Base-by-base conservation (phyloP, 805 yeast species). In the Wickerhamiella sergipiensis region DNA sequence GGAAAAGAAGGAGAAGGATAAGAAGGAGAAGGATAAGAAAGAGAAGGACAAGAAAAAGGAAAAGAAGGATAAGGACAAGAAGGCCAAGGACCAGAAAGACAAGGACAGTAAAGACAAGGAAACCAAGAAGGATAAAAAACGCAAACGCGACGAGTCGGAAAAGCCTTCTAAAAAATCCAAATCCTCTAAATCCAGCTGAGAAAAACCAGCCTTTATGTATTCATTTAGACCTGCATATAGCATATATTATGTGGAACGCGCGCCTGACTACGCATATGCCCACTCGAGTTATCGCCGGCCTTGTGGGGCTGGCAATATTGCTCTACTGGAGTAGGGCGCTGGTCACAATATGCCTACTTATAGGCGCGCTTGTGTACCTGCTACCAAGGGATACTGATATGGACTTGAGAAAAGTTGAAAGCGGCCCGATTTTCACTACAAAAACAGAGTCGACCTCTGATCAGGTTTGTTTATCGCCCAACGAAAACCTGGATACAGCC, bases 21-120 rank as follows among this genome's bases (percentile, higher is more conserved):
- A 29, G 49, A 46, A 42, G 10, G 22, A 43, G 26, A 15, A 31
- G n/a, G 9, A 36, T 4, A 46, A 53, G 52, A 45, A 9, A 36
- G 39, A 43, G 46, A 49, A 39, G 39, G 31, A 24, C 12, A 42
- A 58, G 42, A 49, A 45, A 36, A 49, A 45, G 49, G 46, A 50
- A n/a, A 49, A 49, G 50, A 45, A 46, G 21, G 47, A 45, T 15
- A 43, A 31, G 18, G 19, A 36, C 7, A 51, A 42, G 19, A n/a
- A 36, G 19, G 13, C 3, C 7, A 33, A 43, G 48, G 40, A 43
- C 17, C 50, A 52, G 50, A 47, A 38, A 26, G 52, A 51, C 26
- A 47, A 51, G 49, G 24, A 47, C 3, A 8, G 31, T 17, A 45
- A 33, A 31, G 23, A 45, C 10, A 44, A 47, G 26, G 12, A n/a